Evolutionary conservation across 176 grass and related monocot species (phyloP).

Genomic region (Oryza nivara): DNA sequence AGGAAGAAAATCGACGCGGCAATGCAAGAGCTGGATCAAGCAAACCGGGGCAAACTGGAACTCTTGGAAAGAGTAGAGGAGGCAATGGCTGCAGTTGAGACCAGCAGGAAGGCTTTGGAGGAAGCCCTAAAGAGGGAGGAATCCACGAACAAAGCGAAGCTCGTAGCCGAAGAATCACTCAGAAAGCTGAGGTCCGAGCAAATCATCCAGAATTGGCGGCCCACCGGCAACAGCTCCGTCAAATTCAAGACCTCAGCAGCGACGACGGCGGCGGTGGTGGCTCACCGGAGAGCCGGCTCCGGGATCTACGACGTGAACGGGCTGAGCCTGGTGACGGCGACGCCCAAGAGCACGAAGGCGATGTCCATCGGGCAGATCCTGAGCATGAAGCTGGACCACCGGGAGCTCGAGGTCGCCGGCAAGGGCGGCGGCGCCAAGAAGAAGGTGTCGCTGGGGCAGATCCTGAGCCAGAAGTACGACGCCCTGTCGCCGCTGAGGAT

Average conservation of each 20-base stretch:
- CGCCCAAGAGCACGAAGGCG: slow-evolving; percentile 35
- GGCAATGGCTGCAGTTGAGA: slow-evolving; percentile 68
- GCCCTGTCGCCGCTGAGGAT: slow-evolving; percentile 58
- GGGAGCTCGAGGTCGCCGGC: slow-evolving; percentile 46
- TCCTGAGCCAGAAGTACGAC: slow-evolving; percentile 81
- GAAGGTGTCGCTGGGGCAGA: slow-evolving; percentile 82
- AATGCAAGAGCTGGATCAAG: slow-evolving; percentile 68
- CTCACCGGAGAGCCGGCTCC: slow-evolving; percentile 30
- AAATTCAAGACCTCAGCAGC: slow-evolving; percentile 72
- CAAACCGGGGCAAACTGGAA: slow-evolving; percentile 61
- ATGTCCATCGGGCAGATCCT: slow-evolving; percentile 96
- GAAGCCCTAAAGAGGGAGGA: slow-evolving; percentile 83
- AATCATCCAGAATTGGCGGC: slow-evolving; percentile 54
- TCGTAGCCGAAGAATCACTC: slow-evolving; percentile 61
- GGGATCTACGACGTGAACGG: slow-evolving; percentile 81
- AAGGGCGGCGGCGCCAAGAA: slow-evolving; percentile 28
- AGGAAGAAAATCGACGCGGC: slow-evolving; percentile 57
- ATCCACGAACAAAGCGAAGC: slow-evolving; percentile 54
- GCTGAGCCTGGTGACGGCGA: slow-evolving; percentile 66
- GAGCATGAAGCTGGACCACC: slow-evolving; percentile 73
- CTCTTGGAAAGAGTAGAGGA: slow-evolving; percentile 87
- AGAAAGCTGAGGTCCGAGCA: slow-evolving; percentile 60
- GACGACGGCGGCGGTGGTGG: background rate
- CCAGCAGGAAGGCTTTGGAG: slow-evolving; percentile 73
- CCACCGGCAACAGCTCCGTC: slow-evolving; percentile 36